phyloP scores from a whole-genome alignment of 345 rosid species.

The Populus nigra region DNA sequence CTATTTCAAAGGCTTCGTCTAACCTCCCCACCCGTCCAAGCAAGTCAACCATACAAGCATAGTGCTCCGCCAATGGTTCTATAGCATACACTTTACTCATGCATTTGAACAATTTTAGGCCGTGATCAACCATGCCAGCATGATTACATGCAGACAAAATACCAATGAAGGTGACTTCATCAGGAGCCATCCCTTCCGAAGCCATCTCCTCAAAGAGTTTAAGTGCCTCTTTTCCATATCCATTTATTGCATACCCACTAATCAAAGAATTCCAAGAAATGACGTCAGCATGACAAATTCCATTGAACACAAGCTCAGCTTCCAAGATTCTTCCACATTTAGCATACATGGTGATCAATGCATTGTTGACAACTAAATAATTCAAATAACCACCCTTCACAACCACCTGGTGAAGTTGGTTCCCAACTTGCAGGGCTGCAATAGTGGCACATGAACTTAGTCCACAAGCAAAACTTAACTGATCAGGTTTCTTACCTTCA shows the following conservation, averaged over 20 bases:
- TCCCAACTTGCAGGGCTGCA: slow-evolving; percentile 37
- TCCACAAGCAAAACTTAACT: slow-evolving; percentile 65
- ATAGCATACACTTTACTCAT: slow-evolving; percentile 19
- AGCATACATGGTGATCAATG: slow-evolving; percentile 35
- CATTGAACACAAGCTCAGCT: slow-evolving; percentile 28
- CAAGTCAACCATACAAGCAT: slow-evolving; percentile 20
- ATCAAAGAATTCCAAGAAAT: slow-evolving; percentile 49
- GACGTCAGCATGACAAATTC: slow-evolving; percentile 15
- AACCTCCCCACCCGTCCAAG: slow-evolving; percentile 25
- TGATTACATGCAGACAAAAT: slow-evolving; percentile 24
- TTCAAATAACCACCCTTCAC: slow-evolving; percentile 9
- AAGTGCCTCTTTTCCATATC: slow-evolving; percentile 36
- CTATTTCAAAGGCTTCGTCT: slow-evolving; percentile 25
- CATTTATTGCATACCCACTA: slow-evolving; percentile 38
- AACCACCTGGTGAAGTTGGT: slow-evolving; percentile 38
- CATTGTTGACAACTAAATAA: slow-evolving; percentile 26
- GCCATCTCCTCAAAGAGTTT: slow-evolving; percentile 35
- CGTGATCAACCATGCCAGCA: slow-evolving; percentile 23
- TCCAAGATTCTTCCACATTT: slow-evolving; percentile 36
- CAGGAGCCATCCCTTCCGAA: slow-evolving; percentile 18
- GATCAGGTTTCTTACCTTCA: slow-evolving; percentile 61
- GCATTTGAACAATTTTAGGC: slow-evolving; percentile 11
- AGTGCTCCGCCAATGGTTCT: slow-evolving; percentile 21
- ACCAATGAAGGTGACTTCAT: slow-evolving; percentile 23
- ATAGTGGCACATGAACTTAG: slow-evolving; percentile 72